phyloP scores from a whole-genome alignment of 768 basidiomycete genomes.

The Lactarius vividus region DNA sequence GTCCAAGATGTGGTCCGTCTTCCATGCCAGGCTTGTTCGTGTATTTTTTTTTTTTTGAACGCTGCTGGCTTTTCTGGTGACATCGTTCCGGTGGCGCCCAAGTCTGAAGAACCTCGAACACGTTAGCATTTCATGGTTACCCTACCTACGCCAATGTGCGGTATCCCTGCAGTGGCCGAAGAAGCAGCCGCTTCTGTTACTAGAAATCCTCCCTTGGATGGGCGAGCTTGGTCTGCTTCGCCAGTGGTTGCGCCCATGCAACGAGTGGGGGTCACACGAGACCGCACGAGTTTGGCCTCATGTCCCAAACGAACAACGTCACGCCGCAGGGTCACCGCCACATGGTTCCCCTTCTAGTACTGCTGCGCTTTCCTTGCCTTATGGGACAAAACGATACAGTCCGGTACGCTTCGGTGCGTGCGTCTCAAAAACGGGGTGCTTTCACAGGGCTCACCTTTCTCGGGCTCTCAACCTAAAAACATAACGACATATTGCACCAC shows the following conservation, averaged over 20 bases:
- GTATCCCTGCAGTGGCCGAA: background rate
- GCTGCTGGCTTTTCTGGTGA: background rate
- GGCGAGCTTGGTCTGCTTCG: background rate
- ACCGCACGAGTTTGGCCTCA: background rate
- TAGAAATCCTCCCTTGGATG: background rate
- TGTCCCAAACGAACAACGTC: background rate
- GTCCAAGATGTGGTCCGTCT: background rate
- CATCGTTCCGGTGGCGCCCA: background rate
- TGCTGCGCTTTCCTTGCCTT: background rate
- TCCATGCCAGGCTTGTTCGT: background rate
- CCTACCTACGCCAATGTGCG: background rate
- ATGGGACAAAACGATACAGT: background rate
- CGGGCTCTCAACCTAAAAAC: background rate
- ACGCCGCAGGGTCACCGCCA: background rate
- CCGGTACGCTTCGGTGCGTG: background rate
- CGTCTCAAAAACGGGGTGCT: background rate
- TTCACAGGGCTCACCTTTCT: background rate
- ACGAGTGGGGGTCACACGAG: background rate
- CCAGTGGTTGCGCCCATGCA: background rate
- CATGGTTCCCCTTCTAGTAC: background rate
- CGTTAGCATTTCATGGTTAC: background rate
- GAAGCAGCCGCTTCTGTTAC: background rate
- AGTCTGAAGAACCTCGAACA: background rate
- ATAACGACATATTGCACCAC: background rate
- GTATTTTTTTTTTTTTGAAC: background rate